Evolutionary conservation across 345 rosid genomes (phyloP).

Genomic region (Moringa oleifera): DNA sequence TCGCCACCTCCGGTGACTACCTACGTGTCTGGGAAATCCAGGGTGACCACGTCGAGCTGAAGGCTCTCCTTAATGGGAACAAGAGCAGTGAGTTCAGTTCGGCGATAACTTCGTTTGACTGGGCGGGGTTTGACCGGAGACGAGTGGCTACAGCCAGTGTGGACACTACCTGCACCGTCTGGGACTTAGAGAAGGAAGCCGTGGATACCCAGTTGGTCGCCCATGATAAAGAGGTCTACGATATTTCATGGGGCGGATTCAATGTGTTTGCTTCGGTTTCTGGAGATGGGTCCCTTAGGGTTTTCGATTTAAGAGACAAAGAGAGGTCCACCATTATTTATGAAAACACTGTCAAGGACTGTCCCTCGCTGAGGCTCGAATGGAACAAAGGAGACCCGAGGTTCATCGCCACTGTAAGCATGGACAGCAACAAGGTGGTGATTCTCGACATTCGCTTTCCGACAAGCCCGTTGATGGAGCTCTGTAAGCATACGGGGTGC

Average conservation of each 20-base stretch:
- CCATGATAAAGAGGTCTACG: constrained; percentile 94
- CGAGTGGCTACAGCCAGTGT: constrained; percentile 88
- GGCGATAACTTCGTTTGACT: constrained; percentile 88
- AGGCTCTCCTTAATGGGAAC: constrained; percentile 71
- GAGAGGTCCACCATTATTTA: constrained; percentile 90
- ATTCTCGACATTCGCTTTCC: constrained; percentile 92
- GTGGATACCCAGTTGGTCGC: constrained; percentile 97
- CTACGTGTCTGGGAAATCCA: constrained; percentile 81
- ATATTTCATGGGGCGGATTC: constrained; percentile 96
- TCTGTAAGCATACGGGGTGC: constrained; percentile 82
- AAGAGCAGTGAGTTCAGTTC: constrained; percentile 85
- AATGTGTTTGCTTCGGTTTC: constrained; percentile 92
- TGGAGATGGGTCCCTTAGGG: constrained; percentile 88
- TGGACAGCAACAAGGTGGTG: constrained; percentile 93
- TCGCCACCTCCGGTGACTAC: constrained; percentile 89
- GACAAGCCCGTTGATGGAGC: constrained; percentile 80
- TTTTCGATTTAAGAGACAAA: constrained; percentile 81
- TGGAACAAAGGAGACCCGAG: constrained; percentile 99
- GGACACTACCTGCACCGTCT: constrained; percentile 90
- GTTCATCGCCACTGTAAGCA: constrained; percentile 90
- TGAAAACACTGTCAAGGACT: constrained; percentile 87
- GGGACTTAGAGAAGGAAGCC: constrained; percentile 87
- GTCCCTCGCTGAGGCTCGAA: constrained; percentile 80
- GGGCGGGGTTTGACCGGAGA: constrained; percentile 91
- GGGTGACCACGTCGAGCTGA: constrained; percentile 60